Conservation (phyloP, 805 yeast species). For the Wickerhamomyces tratensis region DNA sequence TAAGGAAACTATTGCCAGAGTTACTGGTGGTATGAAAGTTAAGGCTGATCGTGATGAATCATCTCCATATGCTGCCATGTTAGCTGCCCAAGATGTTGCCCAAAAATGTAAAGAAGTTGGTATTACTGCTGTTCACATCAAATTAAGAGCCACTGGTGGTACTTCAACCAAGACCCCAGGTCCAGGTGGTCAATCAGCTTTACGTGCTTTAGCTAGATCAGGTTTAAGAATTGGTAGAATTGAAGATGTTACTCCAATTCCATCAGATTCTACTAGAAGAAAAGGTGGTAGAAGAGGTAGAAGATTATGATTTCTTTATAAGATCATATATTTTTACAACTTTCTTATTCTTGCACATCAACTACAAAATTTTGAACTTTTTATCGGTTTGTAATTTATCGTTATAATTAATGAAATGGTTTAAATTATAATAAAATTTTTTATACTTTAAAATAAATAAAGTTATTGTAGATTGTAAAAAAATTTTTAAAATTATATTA, state of each 20-base stretch:
- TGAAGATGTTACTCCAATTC: constrained; percentile 99
- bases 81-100: constrained; percentile 99
- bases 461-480: background rate
- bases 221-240: constrained; percentile 99
- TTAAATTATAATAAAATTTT: too few species aligned
- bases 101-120: constrained; percentile 99
- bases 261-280: constrained; percentile 99
- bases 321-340: background rate
- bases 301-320: constrained; percentile 60
- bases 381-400: background rate
- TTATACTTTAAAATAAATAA: too few species aligned
- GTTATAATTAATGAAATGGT: background rate
- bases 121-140: constrained; percentile 98
- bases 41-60: constrained; percentile 99
- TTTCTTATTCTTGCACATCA: background rate
- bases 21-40: constrained; percentile 99
- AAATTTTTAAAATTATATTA: too few species aligned
- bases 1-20: constrained; percentile 99
- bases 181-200: constrained; percentile 99
- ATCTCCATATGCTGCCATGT: constrained; percentile 99
- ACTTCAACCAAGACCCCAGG: constrained; percentile 99
- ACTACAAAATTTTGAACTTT: background rate
- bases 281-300: constrained; percentile 99
- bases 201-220: constrained; percentile 99
- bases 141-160: constrained; percentile 99